Evolutionary conservation across 495 filamentous ascomycete species (phyloP).

Genomic region (Pseudevernia furfuracea): DNA sequence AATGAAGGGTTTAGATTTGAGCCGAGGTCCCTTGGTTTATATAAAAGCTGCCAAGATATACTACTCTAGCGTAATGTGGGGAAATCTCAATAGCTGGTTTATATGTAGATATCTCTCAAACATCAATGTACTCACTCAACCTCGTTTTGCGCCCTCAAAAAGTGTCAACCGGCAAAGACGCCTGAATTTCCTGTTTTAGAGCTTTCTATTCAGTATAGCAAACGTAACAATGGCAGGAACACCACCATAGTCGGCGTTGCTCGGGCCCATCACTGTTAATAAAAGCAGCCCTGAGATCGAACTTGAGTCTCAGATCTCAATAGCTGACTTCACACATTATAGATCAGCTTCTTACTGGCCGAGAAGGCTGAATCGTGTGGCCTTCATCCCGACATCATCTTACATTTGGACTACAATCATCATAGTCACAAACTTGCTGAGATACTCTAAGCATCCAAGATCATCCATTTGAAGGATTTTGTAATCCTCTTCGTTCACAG

Average conservation of each 20-base stretch:
- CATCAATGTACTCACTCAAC: too few species aligned
- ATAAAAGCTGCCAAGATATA: slow-evolving; percentile 14
- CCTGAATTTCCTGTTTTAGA: background rate
- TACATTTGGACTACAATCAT: background rate
- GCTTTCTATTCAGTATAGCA: background rate
- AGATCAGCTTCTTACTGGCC: background rate
- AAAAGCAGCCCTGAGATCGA: background rate
- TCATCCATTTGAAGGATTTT: background rate
- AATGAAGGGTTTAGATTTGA: too few species aligned
- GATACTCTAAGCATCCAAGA: background rate
- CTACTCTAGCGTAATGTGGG: slow-evolving; percentile 1
- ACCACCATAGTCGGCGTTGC: background rate
- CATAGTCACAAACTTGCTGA: background rate
- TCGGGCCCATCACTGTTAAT: background rate
- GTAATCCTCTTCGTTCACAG: background rate
- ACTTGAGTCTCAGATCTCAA: background rate
- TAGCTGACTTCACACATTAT: background rate
- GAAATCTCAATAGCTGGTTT: too few species aligned
- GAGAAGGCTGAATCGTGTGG: background rate
- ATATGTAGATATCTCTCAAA: too few species aligned
- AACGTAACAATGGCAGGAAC: background rate
- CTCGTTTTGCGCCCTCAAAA: background rate
- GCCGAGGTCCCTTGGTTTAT: too few species aligned
- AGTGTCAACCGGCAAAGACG: background rate
- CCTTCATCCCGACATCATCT: background rate